Conservation (phyloP, 805 yeast species). For the Candida maesae region DNA sequence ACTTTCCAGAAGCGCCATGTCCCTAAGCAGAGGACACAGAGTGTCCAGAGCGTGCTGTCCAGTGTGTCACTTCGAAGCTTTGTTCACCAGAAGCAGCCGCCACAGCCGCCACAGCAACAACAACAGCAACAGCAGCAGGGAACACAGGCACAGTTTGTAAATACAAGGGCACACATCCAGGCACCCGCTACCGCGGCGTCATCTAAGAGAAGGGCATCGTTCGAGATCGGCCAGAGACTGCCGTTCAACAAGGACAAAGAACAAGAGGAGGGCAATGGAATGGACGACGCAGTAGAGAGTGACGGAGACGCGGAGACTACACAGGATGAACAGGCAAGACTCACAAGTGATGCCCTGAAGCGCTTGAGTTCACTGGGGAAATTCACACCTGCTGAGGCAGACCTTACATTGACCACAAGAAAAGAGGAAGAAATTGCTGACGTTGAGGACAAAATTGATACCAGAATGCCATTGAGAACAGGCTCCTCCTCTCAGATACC, state of each 20-base stretch:
- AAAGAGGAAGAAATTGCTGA: conserved; percentile 9
- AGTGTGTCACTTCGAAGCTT: conserved; percentile 60
- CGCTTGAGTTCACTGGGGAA: conserved; percentile 31
- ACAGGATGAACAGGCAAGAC: conserved; percentile 29
- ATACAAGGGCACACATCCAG: conserved; percentile 35
- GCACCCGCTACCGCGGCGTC: conserved; percentile 38
- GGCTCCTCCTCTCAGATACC: conserved; percentile 6
- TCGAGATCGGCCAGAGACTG: conserved; percentile 29
- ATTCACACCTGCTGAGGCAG: conserved; percentile 28
- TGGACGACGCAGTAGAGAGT: conserved; percentile 16
- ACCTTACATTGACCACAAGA: conserved; percentile 15
- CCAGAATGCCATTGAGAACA: conserved; percentile 7
- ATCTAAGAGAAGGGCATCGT: conserved; percentile 29
- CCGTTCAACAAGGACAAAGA: conserved; percentile 33
- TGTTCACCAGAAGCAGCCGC: conserved; percentile 32
- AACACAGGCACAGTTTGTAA: conserved; percentile 25
- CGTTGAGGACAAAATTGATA: conserved; percentile 6
- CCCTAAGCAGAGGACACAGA: conserved; percentile 36
- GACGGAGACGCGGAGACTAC: conserved; percentile 27
- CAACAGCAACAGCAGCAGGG: conserved; percentile 6
- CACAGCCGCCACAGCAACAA: conserved; percentile 1
- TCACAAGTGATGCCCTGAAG: conserved; percentile 38
- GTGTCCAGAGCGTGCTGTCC: conserved; percentile 39
- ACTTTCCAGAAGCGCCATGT: conserved; percentile 65
- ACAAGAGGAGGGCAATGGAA: conserved; percentile 11